phyloP scores from a whole-genome alignment of 169 alveolate genomes.

The Plasmodium chabaudi region DNA sequence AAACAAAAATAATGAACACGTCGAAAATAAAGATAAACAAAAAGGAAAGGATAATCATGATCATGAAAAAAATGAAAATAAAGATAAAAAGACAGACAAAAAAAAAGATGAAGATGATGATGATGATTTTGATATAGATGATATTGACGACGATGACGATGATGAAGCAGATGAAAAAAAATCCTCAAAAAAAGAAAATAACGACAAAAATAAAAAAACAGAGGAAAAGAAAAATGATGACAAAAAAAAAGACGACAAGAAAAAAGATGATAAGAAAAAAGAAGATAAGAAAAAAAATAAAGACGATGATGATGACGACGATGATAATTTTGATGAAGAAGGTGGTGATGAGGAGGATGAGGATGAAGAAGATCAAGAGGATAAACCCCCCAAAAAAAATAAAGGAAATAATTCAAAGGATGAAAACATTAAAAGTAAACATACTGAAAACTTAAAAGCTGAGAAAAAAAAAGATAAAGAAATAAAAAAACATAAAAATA shows the following conservation, averaged over 20 bases:
- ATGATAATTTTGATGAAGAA: background rate
- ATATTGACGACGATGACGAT: constrained; percentile 14
- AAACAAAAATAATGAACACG: constrained; percentile 12
- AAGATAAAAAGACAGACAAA: background rate
- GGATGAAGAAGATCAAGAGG: background rate
- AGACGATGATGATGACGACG: constrained; percentile 10
- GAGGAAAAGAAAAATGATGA: constrained; percentile 25
- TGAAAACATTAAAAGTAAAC: background rate
- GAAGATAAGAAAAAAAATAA: background rate
- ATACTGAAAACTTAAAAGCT: background rate
- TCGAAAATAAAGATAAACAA: background rate
- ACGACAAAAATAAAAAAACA: background rate
- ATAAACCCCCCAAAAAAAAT: background rate
- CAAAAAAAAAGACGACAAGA: constrained; percentile 7
- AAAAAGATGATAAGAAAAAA: constrained; percentile 10
- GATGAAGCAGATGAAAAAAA: constrained; percentile 11
- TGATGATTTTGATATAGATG: background rate
- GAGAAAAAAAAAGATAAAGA: constrained; percentile 13
- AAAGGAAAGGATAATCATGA: background rate
- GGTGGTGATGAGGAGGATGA: background rate
- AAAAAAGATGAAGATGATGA: background rate
- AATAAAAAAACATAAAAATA: constrained; percentile 7
- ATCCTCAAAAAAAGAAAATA: background rate
- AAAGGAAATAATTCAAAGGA: background rate
- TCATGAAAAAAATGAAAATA: background rate